Percentiles rank a stretch among this genome's conserved stretches.
phyloP scores from a whole-genome alignment of 805 yeast genomes.

The Clavispora vitiphila region DNA sequence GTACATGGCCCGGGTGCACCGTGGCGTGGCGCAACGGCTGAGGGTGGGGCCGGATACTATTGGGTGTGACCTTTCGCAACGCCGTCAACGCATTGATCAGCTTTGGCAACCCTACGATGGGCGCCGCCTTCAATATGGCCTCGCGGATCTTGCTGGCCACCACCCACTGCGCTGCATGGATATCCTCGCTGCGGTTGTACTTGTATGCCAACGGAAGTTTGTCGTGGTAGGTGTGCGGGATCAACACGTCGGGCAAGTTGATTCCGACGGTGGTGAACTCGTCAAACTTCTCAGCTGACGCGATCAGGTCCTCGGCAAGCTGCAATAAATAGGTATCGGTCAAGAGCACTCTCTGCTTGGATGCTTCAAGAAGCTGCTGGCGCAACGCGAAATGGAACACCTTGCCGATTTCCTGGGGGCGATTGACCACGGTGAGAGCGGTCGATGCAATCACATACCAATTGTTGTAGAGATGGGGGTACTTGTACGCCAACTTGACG shows the following conservation, averaged over 20 bases:
- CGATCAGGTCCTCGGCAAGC: slow-evolving; percentile 37
- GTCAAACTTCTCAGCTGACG: slow-evolving; percentile 31
- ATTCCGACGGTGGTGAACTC: slow-evolving; percentile 40
- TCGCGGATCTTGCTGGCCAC: slow-evolving; percentile 63
- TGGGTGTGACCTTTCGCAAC: slow-evolving; percentile 64
- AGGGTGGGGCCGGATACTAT: slow-evolving; percentile 14
- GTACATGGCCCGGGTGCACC: slow-evolving; percentile 30
- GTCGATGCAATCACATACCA: slow-evolving; percentile 85
- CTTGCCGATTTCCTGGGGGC: slow-evolving; percentile 74
- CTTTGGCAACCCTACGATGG: slow-evolving; percentile 79
- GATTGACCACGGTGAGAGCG: slow-evolving; percentile 73
- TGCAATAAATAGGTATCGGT: slow-evolving; percentile 30
- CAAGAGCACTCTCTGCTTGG: slow-evolving; percentile 19
- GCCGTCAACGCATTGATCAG: slow-evolving; percentile 73
- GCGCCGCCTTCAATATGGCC: slow-evolving; percentile 70
- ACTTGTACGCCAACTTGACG: slow-evolving; percentile 45
- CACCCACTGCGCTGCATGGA: slow-evolving; percentile 27
- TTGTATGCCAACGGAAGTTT: slow-evolving; percentile 35
- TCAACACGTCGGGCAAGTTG: slow-evolving; percentile 36
- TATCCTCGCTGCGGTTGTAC: slow-evolving; percentile 29
- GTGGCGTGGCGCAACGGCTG: slow-evolving; percentile 25
- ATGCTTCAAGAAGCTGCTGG: slow-evolving; percentile 36
- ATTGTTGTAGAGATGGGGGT: slow-evolving; percentile 48
- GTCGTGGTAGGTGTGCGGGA: slow-evolving; percentile 35
- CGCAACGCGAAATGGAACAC: slow-evolving; percentile 64